phyloP scores from a whole-genome alignment of 257 asterid species.

The Craterostigma plantagineum region DNA sequence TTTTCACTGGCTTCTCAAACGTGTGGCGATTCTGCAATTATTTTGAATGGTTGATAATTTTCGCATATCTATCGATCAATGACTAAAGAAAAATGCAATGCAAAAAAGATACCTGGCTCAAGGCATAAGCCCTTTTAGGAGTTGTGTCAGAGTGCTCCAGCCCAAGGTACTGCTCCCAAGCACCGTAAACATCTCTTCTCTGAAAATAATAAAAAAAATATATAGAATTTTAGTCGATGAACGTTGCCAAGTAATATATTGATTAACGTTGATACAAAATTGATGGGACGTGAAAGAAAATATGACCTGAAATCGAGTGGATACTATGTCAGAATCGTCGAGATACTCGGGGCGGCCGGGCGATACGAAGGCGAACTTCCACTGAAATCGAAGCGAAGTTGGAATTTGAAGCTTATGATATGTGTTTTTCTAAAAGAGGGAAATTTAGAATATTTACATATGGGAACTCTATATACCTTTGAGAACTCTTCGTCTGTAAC shows the following conservation, averaged over 20 bases:
- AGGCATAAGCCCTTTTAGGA: conserved; percentile 58
- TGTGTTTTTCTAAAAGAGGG: conserved; percentile 2
- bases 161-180: conserved; percentile 98
- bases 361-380: conserved; percentile 61
- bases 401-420: neutral
- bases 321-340: conserved; percentile 48
- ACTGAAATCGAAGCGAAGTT: conserved; percentile 17
- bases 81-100: neutral
- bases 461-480: conserved; percentile 16
- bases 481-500: conserved; percentile 38
- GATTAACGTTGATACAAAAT: neutral
- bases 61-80: no score
- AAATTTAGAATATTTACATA: neutral
- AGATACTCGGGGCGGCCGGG: conserved; percentile 67
- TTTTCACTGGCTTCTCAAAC: conserved; percentile 80
- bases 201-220: conserved; percentile 14
- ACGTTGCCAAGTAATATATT: no score
- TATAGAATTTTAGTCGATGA: neutral
- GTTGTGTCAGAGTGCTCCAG: conserved; percentile 85
- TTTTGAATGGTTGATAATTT: neutral
- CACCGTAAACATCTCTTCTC: conserved; percentile 92
- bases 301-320: conserved; percentile 55
- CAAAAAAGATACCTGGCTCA: conserved; percentile 86
- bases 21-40: conserved; percentile 85
- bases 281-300: conserved; percentile 1